phyloP scores from a whole-genome alignment of 768 basidiomycete species.

The Pleurotus citrinopileatus region DNA sequence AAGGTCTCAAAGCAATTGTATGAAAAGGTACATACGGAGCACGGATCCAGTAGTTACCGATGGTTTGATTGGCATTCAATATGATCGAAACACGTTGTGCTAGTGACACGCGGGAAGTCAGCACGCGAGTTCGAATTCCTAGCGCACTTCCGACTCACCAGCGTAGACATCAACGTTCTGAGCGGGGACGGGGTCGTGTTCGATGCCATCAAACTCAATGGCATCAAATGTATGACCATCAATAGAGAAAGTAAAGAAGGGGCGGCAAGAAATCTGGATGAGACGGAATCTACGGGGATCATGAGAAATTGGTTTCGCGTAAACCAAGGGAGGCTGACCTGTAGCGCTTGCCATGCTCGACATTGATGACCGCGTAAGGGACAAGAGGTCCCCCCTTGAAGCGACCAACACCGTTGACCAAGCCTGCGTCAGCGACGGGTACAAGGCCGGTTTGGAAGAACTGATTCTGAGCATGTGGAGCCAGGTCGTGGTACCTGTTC shows the following conservation, averaged over 20 bases:
- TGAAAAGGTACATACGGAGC: constrained; percentile 25
- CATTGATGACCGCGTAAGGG: constrained; percentile 40
- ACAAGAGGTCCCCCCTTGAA: constrained; percentile 38
- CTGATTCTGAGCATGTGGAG: constrained; percentile 32
- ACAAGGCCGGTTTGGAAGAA: constrained; percentile 30
- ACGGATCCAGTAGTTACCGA: constrained; percentile 44
- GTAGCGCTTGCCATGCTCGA: constrained; percentile 40
- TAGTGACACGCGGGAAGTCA: no score
- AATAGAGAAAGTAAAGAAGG: constrained; percentile 35
- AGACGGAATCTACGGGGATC: constrained; percentile 40
- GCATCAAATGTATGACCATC: constrained; percentile 34
- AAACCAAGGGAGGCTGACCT: constrained; percentile 23
- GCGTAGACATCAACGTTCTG: constrained; percentile 41
- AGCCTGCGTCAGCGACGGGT: constrained; percentile 35
- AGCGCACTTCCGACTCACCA: constrained; percentile 23
- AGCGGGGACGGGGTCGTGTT: constrained; percentile 35
- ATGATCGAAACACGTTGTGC: constrained; percentile 36
- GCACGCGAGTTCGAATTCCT: neutral
- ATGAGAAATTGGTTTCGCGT: constrained; percentile 24
- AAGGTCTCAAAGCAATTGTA: neutral
- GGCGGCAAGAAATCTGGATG: constrained; percentile 44
- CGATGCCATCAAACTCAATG: constrained; percentile 39
- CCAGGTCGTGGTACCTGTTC: constrained; percentile 22
- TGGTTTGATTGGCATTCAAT: constrained; percentile 37
- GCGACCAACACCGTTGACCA: constrained; percentile 44